Conservation (phyloP, 2,329 filamentous ascomycete species). For the Chaetomiaceae sp. region DNA sequence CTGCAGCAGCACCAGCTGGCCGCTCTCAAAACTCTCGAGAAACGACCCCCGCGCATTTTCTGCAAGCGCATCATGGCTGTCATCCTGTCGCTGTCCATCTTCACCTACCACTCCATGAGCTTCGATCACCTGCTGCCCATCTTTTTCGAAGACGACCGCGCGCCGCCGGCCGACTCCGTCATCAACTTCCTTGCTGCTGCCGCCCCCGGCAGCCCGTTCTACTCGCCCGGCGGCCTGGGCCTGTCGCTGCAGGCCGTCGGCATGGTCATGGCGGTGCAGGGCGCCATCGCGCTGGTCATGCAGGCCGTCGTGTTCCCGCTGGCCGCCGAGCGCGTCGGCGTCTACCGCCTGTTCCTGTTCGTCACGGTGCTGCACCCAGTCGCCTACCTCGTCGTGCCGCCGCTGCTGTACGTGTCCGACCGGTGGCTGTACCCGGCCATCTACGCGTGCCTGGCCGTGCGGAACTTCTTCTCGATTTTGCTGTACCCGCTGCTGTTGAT, state of each 20-base stretch:
- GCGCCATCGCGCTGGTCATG: constrained; percentile 64
- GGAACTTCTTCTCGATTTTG: constrained; percentile 56
- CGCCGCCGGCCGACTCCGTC: constrained; percentile 35
- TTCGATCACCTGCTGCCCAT: constrained; percentile 90
- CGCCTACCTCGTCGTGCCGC: constrained; percentile 54
- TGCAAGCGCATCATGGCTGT: constrained; percentile 63
- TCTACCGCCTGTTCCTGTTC: constrained; percentile 53
- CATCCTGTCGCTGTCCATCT: constrained; percentile 76
- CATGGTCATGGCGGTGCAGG: constrained; percentile 38
- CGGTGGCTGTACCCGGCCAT: constrained; percentile 49
- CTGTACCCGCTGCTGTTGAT: constrained; percentile 62
- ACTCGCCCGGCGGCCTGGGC: constrained; percentile 56
- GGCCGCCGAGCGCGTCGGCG: constrained; percentile 51
- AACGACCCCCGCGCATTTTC: constrained; percentile 39
- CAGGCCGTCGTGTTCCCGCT: constrained; percentile 64
- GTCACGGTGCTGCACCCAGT: constrained; percentile 56
- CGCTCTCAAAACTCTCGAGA: constrained; percentile 28
- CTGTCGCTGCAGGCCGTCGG: constrained; percentile 58
- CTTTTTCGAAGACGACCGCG: constrained; percentile 75
- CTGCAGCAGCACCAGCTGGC: constrained; percentile 35
- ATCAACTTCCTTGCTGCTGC: constrained; percentile 17
- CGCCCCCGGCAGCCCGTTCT: constrained; percentile 37
- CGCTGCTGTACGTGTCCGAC: constrained; percentile 50
- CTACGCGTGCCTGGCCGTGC: constrained; percentile 50
- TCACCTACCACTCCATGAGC: constrained; percentile 92